A percentile compares a stretch with the other conserved stretches of the same genome.
Evolutionary conservation across 1,284 basidiomycete species (phyloP).

Genomic region (Prillingera fragicola): DNA sequence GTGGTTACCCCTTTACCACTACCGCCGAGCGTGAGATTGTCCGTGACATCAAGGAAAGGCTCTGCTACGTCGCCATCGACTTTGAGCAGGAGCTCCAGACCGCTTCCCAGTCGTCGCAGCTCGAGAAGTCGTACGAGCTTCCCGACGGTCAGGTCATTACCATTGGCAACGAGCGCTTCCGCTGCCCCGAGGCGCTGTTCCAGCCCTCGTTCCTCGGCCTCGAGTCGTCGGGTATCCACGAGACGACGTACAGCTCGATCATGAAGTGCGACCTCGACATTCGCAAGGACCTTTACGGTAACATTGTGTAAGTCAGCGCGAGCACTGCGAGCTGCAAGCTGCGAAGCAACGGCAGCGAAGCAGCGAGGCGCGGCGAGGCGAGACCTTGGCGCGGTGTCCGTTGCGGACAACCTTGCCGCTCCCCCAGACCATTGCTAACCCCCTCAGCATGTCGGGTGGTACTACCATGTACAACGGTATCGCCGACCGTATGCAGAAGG

Average conservation of each 20-base stretch:
- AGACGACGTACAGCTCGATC: constrained; percentile 87
- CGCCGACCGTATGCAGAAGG: constrained; percentile 96
- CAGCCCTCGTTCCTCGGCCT: constrained; percentile 90
- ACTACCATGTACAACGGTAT: constrained; percentile 98
- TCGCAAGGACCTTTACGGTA: constrained; percentile 32
- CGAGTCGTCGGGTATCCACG: constrained; percentile 90
- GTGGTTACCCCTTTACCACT: constrained; percentile 91
- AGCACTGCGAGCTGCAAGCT: too few species aligned
- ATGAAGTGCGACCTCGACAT: constrained; percentile 61
- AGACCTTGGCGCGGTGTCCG: too few species aligned
- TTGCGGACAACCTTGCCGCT: too few species aligned
- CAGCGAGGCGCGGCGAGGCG: too few species aligned
- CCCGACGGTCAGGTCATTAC: constrained; percentile 97
- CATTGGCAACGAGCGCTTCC: constrained; percentile 95
- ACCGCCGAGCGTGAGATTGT: constrained; percentile 93
- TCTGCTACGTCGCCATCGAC: constrained; percentile 94
- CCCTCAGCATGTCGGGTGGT: constrained; percentile 88
- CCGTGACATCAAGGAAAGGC: constrained; percentile 97
- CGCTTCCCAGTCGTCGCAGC: constrained; percentile 80
- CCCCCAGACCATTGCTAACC: constrained; percentile 92
- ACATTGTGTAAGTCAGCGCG: too few species aligned
- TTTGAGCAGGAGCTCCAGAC: constrained; percentile 95
- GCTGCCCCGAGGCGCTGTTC: constrained; percentile 94
- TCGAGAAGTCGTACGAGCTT: constrained; percentile 94
- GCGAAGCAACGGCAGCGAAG: too few species aligned